Base-by-base conservation (phyloP, 2,329 filamentous ascomycete genomes). In the Plectosphaerella plurivora region DNA sequence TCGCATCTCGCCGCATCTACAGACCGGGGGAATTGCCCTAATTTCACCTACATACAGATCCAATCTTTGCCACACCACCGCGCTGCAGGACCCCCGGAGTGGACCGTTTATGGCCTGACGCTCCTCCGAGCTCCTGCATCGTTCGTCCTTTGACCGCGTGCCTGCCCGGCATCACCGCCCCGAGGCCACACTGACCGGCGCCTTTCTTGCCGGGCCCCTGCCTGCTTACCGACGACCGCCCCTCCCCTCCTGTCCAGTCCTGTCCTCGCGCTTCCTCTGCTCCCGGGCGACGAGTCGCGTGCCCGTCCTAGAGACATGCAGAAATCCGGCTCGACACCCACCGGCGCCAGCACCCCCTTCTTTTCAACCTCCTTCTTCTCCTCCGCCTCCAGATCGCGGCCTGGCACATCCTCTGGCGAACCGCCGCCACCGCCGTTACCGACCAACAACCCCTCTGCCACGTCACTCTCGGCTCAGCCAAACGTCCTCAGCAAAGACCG, bases 401-500 rank as follows among this genome's bases (percentile, higher is more conserved):
- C 57, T 12, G 57, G 57, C 45, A 58, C 57, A 6, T 55, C 55
- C 6, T 57, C 55, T 28, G 57, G 57, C 49, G 55, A 57, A 9
- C 54, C 51, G 36, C 45, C 51, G n/a, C 55, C 47, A 49, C 50
- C 45, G 12, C 45, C 49, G 45, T 55, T 52, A 24, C 55, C 51
- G 45, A 49, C 49, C 51, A 45, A n/a, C 53, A 51, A 50, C 46
- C 50, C 45, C 51, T 53, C 52, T 52, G 53, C 46, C 57, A 59
- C 52, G 53, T 52, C 39, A 50, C 56, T 44, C 59, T 52, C 57
- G 46, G 59, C 59, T 42, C 61, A 61, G 36, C 57, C 61, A 28
- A 67, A 63, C 60, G 54, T 68, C 50, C 58, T 68, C 51, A 62
- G 64, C 65, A 73, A 78, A 64, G 75, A 77, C 59, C 73, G 78